Base-by-base conservation (phyloP, 176 grass and related monocot species). In the Triticum monococcum region DNA sequence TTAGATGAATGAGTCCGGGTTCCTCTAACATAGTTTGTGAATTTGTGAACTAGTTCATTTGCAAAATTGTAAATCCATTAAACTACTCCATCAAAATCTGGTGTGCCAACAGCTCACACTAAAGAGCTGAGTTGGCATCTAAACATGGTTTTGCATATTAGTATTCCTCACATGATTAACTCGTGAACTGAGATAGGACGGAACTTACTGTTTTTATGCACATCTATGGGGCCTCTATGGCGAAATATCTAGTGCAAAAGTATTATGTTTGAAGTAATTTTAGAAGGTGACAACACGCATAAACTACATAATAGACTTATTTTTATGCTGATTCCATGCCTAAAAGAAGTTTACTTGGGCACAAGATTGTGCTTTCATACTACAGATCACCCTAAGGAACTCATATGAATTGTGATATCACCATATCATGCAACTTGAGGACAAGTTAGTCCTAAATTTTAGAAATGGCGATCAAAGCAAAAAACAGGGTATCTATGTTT, bases 401-500 rank as follows among this genome's bases (percentile, higher is more conserved):
- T 78, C 59, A 8, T 35, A n/a, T 3, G 12, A 45, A 68, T 72
- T 81, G 25, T 52, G 26, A 70, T 60, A 62, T 74, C 10, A 84
- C 56, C 26, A n/a, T 23, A 65, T 50, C 26, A 84, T 64, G 38
- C 59, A 62, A 85, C 43, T 52, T 24, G 43, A 75, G 72, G 26
- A 48, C 69, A 43, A 23, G 33, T 60, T 60, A 60, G 13, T 59
- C 33, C 68, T 61, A 73, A 20, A 72, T 26, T 71, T 80, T 75
- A 13, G 5, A 45, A 25, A 45, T 11, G 7, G 59, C 57, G 12
- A 67, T 63, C 5, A 0, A 80, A 71, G 35, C 20, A 84, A n/a
- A 68, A 80, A 78, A 48, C 31, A 79, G 74, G 24, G 8, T 77
- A 63, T 68, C 46, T 77, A 77, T 31, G 81, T 46, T 64, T 81